Evolutionary conservation across 2,329 filamentous ascomycete genomes (phyloP).

Genomic region (Sporothrix protearum): DNA sequence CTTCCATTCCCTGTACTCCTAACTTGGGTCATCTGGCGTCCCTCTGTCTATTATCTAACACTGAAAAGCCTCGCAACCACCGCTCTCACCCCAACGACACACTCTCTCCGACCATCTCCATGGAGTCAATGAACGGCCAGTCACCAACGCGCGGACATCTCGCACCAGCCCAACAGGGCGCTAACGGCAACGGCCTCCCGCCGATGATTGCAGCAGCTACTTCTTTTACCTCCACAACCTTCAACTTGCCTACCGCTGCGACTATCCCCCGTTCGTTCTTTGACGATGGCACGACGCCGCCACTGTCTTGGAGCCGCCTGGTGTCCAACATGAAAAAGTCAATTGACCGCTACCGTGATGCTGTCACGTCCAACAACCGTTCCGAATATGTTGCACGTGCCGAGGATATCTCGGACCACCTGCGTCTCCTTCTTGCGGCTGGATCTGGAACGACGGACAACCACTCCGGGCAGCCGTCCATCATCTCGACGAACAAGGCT

Average conservation of each 20-base stretch:
- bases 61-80: constrained; percentile 55
- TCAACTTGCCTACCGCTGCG: constrained; percentile 55
- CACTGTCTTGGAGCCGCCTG: constrained; percentile 83
- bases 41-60: constrained; percentile 2
- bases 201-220: constrained; percentile 58
- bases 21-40: neutral
- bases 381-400: constrained; percentile 89
- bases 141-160: constrained; percentile 44
- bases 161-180: constrained; percentile 52
- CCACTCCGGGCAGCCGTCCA: constrained; percentile 97
- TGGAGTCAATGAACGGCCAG: constrained; percentile 78
- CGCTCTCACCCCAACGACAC: constrained; percentile 63
- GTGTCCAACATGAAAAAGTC: constrained; percentile 90
- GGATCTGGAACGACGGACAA: constrained; percentile 98
- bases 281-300: constrained; percentile 76
- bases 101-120: constrained; percentile 81
- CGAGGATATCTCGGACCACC: constrained; percentile 97
- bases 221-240: constrained; percentile 58
- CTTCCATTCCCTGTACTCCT: neutral
- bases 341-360: constrained; percentile 84
- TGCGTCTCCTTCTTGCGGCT: constrained; percentile 87
- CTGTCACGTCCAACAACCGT: constrained; percentile 76
- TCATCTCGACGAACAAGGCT: constrained; percentile 96
- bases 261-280: constrained; percentile 79
- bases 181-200: constrained; percentile 39